Conservation (phyloP, 2,329 filamentous ascomycete genomes). For the Sclerotinia borealis region DNA sequence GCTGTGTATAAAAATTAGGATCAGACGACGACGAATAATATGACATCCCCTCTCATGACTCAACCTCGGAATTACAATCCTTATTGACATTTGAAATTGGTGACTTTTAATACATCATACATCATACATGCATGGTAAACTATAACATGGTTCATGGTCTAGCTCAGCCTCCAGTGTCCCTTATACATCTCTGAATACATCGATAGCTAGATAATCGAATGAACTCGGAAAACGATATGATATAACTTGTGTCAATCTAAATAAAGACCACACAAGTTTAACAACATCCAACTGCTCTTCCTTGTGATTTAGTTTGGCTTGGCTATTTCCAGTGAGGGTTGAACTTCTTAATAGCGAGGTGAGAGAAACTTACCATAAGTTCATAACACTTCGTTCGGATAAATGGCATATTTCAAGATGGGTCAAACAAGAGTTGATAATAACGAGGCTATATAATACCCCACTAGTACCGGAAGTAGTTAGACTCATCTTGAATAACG, state of each 20-base stretch:
- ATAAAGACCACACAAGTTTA: neutral
- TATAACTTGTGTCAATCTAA: neutral
- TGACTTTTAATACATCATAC: neutral
- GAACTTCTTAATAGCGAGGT: neutral
- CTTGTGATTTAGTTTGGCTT: neutral
- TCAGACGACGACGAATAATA: slow-evolving; percentile 47
- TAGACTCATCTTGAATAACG: slow-evolving; percentile 1
- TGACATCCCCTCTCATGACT: slow-evolving; percentile 50
- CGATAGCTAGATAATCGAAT: no score
- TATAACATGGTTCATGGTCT: no score
- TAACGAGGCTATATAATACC: neutral
- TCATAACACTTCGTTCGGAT: neutral
- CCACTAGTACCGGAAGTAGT: slow-evolving; percentile 1
- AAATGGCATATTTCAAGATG: neutral
- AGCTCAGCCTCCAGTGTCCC: neutral
- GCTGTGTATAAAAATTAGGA: slow-evolving; percentile 37
- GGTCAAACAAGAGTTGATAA: neutral
- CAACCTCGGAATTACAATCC: neutral
- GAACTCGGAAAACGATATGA: neutral
- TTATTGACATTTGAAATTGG: neutral
- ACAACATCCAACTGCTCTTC: neutral
- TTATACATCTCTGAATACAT: no score
- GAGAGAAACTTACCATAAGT: neutral
- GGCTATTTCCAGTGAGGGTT: neutral
- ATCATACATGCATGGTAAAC: no score